phyloP scores from a whole-genome alignment of 345 rosid species.

The Gossypium arboreum region DNA sequence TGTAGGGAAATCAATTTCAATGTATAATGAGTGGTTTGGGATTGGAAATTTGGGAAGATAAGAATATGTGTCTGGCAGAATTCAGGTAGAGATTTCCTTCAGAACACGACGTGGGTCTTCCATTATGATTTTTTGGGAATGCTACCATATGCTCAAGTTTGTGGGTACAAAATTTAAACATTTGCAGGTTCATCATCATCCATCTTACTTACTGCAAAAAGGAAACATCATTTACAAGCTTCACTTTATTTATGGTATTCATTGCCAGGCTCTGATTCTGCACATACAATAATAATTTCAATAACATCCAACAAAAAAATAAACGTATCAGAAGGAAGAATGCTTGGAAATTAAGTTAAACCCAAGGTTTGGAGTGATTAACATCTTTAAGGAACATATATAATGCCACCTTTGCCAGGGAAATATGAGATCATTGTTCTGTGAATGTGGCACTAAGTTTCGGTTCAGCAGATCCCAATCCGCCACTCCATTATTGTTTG shows the following conservation, averaged over 20 bases:
- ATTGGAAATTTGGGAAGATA: neutral
- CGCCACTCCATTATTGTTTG: neutral
- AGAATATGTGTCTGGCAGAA: neutral
- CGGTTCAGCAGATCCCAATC: too few relatives aligned
- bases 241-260: neutral
- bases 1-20: neutral
- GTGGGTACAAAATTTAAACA: slow-evolving; percentile 16
- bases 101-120: neutral
- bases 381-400: neutral
- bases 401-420: neutral
- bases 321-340: neutral
- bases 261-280: neutral
- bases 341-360: neutral
- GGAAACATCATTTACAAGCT: neutral
- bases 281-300: neutral
- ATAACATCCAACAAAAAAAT: neutral
- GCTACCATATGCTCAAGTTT: neutral
- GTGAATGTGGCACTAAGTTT: neutral
- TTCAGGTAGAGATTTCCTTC: too few relatives aligned
- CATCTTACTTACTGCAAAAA: neutral
- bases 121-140: neutral
- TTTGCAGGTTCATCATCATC: neutral
- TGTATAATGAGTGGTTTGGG: neutral
- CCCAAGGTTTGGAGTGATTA: neutral
- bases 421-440: slow-evolving; percentile 10